Conservation (phyloP, 192 early-diverging fungal species). For the Podochytrium sp. region DNA sequence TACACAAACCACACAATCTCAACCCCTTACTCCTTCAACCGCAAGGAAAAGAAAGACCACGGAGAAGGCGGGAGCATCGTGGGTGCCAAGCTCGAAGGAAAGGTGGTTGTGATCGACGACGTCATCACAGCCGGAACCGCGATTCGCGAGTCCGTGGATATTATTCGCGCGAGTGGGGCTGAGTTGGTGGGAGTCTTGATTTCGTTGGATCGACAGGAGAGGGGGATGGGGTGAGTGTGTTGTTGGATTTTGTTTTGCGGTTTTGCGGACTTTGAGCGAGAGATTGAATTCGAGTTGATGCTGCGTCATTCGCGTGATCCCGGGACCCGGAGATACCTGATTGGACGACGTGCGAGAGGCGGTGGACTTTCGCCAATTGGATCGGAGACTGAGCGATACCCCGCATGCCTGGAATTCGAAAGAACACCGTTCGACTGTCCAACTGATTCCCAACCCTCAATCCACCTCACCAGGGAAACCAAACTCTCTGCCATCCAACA, state of each 20-base stretch:
- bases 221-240: constrained; percentile 38
- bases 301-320: no score
- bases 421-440: no score
- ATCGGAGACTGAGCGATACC: no score
- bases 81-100: constrained; percentile 77
- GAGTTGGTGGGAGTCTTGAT: constrained; percentile 84
- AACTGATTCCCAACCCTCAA: no score
- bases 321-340: no score
- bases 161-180: constrained; percentile 78
- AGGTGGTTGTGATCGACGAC: constrained; percentile 83
- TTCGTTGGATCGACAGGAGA: constrained; percentile 91
- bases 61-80: constrained; percentile 97
- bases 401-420: no score
- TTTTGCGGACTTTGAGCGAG: neutral
- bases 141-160: constrained; percentile 86
- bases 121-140: constrained; percentile 99
- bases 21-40: constrained; percentile 91
- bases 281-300: no score
- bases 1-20: constrained; percentile 60
- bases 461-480: constrained; percentile 62
- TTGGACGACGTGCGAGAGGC: no score
- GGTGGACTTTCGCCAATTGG: no score
- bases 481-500: constrained; percentile 89
- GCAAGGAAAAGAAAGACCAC: constrained; percentile 99
- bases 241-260: neutral